Percentiles rank a stretch among this genome's conserved stretches.
phyloP scores from a whole-genome alignment of 352 stramenopile genomes.

The Pythium monospermum region DNA sequence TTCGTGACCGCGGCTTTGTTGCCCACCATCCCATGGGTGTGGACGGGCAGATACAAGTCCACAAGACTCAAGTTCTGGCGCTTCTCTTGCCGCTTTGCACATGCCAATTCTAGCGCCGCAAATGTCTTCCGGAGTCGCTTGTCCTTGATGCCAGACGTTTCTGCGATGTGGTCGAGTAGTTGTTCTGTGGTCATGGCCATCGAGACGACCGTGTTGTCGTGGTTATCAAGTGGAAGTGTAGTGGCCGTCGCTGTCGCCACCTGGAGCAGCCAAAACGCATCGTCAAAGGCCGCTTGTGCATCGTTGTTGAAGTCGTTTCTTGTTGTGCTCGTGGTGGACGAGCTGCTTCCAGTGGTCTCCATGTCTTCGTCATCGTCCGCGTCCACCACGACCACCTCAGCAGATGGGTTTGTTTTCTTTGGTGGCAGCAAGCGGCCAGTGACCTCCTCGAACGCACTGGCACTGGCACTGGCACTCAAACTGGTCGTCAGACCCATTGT shows the following conservation, averaged over 20 bases:
- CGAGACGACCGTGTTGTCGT: conserved; percentile 5
- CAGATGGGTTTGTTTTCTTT: background rate
- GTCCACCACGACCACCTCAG: conserved; percentile 23
- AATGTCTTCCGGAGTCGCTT: conserved; percentile 53
- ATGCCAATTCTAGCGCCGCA: conserved; percentile 35
- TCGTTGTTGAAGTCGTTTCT: no score
- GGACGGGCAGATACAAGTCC: conserved; percentile 58
- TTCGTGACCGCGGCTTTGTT: conserved; percentile 58
- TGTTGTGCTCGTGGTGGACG: no score
- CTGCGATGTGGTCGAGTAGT: conserved; percentile 50
- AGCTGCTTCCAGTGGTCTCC: no score
- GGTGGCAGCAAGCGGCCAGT: no score
- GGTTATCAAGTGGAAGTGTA: background rate
- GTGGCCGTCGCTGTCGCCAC: conserved; percentile 19
- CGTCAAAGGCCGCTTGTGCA: conserved; percentile 38
- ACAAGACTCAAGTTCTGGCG: conserved; percentile 57
- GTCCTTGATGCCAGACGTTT: conserved; percentile 43
- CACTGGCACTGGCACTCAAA: no score
- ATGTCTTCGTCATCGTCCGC: conserved; percentile 29
- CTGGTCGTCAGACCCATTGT: conserved; percentile 9
- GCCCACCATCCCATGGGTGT: conserved; percentile 54
- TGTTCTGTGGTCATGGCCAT: conserved; percentile 24
- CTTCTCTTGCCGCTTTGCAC: conserved; percentile 38
- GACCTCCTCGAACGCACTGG: no score
- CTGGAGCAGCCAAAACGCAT: conserved; percentile 64